A percentile compares a stretch with the other conserved stretches of the same genome.
These are phyloP conservation scores for Kappamyces sp. DNA, from an alignment of 192 early-diverging fungal genomes.

Conservation along the genomic window DNA sequence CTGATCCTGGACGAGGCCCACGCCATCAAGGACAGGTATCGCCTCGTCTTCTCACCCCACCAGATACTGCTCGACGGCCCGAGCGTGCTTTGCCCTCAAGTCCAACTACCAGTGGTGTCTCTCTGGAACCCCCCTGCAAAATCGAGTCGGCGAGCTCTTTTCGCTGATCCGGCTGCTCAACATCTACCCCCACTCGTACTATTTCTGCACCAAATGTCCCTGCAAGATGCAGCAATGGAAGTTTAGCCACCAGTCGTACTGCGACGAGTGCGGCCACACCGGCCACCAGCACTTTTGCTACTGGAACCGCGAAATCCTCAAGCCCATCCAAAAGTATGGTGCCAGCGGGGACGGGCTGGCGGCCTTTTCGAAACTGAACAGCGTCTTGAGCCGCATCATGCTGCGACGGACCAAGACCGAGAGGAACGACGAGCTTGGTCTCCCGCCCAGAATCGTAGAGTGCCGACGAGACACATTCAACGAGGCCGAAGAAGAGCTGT, in stretches of 20 bases:
- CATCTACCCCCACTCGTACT: slow-evolving; percentile 74
- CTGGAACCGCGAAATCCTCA: slow-evolving; percentile 90
- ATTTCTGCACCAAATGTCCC: slow-evolving; percentile 73
- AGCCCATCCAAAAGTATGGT: slow-evolving; percentile 81
- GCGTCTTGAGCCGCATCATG: slow-evolving; percentile 81
- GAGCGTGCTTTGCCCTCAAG: slow-evolving; percentile 72
- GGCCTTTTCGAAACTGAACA: slow-evolving; percentile 68
- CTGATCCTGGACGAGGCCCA: slow-evolving; percentile 81
- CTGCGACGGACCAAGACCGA: slow-evolving; percentile 84
- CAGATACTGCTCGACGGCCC: slow-evolving; percentile 59
- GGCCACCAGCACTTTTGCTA: slow-evolving; percentile 44
- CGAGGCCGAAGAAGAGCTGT: slow-evolving; percentile 86
- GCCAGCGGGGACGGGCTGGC: slow-evolving; percentile 47
- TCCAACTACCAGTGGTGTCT: slow-evolving; percentile 69
- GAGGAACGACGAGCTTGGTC: slow-evolving; percentile 76
- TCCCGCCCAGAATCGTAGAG: slow-evolving; percentile 77
- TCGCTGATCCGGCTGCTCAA: slow-evolving; percentile 85
- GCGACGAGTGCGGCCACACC: slow-evolving; percentile 45
- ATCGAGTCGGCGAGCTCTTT: slow-evolving; percentile 89
- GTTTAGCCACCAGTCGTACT: slow-evolving; percentile 30
- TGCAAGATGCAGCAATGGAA: slow-evolving; percentile 52
- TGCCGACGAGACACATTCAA: slow-evolving; percentile 79
- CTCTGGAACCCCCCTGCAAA: slow-evolving; percentile 90
- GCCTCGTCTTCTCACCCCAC: too few species aligned
- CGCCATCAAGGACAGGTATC: slow-evolving; percentile 81